Evolutionary conservation across 148 eudicot genomes (phyloP), one percentile per base, ranked within the genome.

Genomic region (Vaccinium vitisidaea): DNA sequence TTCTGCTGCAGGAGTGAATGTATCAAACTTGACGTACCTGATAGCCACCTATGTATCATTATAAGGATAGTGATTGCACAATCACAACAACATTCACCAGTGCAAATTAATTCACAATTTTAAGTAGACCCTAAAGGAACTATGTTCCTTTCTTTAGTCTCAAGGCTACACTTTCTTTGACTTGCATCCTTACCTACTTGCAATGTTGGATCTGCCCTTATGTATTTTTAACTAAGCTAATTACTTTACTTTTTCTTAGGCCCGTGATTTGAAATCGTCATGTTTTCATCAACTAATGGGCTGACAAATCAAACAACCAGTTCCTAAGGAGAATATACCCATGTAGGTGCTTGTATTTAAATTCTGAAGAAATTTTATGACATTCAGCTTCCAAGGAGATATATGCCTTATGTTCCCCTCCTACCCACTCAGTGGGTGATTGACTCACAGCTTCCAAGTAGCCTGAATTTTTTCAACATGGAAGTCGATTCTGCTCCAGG

Each of bases 1-100:
- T 83, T 97, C 98, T 54, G 88, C 99, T 84, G 99, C 98, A 85
- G 99, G 99, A 83, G 98, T 95, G 91, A 97, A 97, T 59, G 99
- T 97, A 92, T 97, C 99, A 87, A 97, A 97, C 88, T 97, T 97
- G 93, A 88, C 67, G 85, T 97, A 97, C 99, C 98, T 97, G 92
- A 86, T 86, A 69, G 81, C 77, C 86, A 89, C 86, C 69, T 79
- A 56, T 65, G 16, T 23, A 75, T 67, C 75, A 84, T 56, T 84
- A 50, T 32, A 65, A 70, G 30, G 13, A 74, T n/a, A n/a, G 23
- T 63, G 69, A 25, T 21, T 63, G 2, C 23, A 63, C 27, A 5
- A 63, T 63, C 27, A 63, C n/a, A 63, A 63, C 9, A 63, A 63
- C 9, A 63, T 63, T 63, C 69, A 63, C 69, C 69, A 63, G 27